These are phyloP conservation scores for Oropetium thomaeum DNA, from an alignment of 176 grass and related monocot species.

Conservation along the genomic window DNA sequence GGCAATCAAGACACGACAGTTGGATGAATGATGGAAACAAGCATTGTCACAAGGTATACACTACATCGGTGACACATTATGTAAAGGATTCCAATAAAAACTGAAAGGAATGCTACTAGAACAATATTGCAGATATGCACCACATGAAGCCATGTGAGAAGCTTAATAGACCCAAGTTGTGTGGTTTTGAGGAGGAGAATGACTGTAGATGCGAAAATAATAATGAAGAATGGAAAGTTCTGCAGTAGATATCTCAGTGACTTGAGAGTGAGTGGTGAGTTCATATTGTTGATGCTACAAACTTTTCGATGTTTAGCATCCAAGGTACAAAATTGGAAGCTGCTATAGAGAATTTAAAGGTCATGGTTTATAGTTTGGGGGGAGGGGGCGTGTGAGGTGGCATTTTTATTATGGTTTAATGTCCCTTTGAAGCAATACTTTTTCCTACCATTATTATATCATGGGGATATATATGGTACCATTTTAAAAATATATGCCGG, in stretches of 20 bases:
- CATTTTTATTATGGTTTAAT: not conserved
- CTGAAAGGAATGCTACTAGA: not conserved
- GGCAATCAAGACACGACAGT: not conserved
- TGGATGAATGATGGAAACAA: slow-evolving; percentile 18
- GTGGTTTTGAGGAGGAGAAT: slow-evolving; percentile 15
- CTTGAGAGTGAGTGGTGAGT: not conserved
- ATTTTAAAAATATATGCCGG: no score
- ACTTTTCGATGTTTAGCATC: not conserved
- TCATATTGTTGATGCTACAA: not conserved
- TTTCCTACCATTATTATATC: not conserved
- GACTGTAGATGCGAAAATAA: not conserved
- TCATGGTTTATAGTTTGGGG: no score
- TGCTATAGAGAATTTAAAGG: no score
- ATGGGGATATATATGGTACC: not conserved
- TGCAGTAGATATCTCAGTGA: not conserved
- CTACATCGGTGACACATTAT: not conserved
- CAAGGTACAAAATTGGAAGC: no score
- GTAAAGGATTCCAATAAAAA: not conserved
- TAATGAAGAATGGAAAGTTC: not conserved
- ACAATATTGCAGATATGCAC: not conserved
- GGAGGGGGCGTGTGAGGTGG: no score
- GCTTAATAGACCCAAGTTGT: no score
- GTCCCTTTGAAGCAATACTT: not conserved
- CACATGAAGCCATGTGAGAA: not conserved
- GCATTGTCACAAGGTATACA: slow-evolving; percentile 45